phyloP scores from a whole-genome alignment of 2,329 filamentous ascomycete species.

The Calonectria hawksworthii region DNA sequence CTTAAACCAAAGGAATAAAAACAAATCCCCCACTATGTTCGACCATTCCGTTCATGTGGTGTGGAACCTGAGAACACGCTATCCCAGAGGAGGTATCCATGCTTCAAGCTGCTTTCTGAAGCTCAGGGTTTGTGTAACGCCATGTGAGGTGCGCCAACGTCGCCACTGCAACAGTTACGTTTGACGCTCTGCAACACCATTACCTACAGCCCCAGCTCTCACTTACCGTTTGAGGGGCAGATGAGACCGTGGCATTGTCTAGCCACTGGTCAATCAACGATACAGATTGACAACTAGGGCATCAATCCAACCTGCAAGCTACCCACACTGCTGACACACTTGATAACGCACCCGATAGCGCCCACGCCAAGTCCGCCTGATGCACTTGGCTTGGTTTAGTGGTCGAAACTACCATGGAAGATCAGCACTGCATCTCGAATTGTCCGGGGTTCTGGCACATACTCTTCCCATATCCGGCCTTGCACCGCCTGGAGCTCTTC shows the following conservation, averaged over 20 bases:
- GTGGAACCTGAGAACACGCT: not conserved
- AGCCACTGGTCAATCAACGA: constrained; percentile 41
- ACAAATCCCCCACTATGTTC: not conserved
- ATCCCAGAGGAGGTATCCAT: not conserved
- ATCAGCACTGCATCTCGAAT: constrained; percentile 37
- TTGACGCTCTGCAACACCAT: not conserved
- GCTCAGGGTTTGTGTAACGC: constrained; percentile 19
- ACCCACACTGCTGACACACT: constrained; percentile 41
- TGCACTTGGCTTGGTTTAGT: constrained; percentile 45
- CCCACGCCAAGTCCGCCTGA: constrained; percentile 19
- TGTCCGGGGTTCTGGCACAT: constrained; percentile 44
- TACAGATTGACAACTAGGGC: not conserved
- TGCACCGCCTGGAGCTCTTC: constrained; percentile 89
- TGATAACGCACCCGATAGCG: constrained; percentile 15
- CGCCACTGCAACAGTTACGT: constrained; percentile 16
- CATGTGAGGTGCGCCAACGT: constrained; percentile 10
- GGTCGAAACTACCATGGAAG: constrained; percentile 55
- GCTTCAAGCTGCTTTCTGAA: constrained; percentile 6
- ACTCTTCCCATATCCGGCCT: constrained; percentile 93
- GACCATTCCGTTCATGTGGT: not conserved
- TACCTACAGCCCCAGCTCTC: constrained; percentile 34
- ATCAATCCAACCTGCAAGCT: constrained; percentile 44
- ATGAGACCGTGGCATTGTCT: constrained; percentile 43
- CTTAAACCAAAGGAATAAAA: not conserved
- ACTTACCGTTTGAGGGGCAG: constrained; percentile 26